A percentile compares a stretch with the other conserved stretches of the same genome.
Evolutionary conservation across 768 basidiomycete genomes (phyloP).

Genomic region (Crepidotus variabilis): DNA sequence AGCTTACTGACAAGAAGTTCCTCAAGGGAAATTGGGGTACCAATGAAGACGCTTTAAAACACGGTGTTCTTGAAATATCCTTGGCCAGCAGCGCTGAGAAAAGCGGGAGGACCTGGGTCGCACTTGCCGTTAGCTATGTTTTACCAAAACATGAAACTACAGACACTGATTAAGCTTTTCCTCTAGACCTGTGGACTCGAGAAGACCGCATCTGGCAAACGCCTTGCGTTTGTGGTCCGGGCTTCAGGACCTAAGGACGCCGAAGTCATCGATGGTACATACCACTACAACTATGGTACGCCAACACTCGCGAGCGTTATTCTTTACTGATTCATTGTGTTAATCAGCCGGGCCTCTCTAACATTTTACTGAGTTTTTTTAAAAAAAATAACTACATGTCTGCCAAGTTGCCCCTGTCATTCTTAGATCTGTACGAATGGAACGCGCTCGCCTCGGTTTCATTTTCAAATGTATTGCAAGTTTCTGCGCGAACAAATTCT

Average conservation of each 20-base stretch:
- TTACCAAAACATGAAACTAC: too few species aligned
- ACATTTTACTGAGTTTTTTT: too few species aligned
- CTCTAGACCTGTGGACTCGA: background rate
- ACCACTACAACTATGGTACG: background rate
- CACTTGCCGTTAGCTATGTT: background rate
- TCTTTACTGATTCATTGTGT: too few species aligned
- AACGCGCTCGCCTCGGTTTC: too few species aligned
- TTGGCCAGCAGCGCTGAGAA: background rate
- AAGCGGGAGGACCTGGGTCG: background rate
- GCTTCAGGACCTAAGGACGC: background rate
- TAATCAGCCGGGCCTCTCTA: too few species aligned
- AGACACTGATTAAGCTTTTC: background rate
- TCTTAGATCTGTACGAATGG: too few species aligned
- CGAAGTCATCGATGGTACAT: background rate
- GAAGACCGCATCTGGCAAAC: background rate
- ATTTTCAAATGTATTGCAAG: too few species aligned
- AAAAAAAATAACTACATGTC: too few species aligned
- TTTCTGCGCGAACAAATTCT: too few species aligned
- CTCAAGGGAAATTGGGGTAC: background rate
- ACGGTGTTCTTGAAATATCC: background rate
- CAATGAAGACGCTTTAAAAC: background rate
- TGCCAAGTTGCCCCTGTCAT: too few species aligned
- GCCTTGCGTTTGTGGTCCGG: background rate
- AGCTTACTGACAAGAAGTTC: background rate
- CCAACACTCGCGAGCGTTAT: too few species aligned